Evolutionary conservation across 1,284 basidiomycete genomes (phyloP).

Genomic region (Waitea zeae): DNA sequence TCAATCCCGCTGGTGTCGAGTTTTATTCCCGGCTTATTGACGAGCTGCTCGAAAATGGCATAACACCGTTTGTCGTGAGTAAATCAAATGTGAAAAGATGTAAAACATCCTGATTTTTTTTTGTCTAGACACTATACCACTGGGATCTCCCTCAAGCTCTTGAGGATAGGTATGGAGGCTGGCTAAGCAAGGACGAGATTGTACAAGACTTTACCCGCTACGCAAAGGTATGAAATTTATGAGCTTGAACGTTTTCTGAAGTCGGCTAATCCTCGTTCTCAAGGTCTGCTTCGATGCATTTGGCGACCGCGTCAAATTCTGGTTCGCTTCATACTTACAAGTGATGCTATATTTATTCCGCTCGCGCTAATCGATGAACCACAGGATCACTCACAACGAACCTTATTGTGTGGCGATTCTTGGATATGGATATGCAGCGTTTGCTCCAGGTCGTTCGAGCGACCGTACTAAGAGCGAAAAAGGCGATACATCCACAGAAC

Average conservation of each 20-base stretch:
- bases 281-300: slow-evolving; percentile 44
- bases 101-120: not conserved
- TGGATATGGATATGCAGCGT: slow-evolving; percentile 47
- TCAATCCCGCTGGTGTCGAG: slow-evolving; percentile 49
- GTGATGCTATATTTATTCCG: too few species aligned
- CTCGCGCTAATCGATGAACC: not conserved
- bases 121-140: slow-evolving; percentile 63
- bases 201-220: slow-evolving; percentile 48
- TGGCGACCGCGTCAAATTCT: slow-evolving; percentile 62
- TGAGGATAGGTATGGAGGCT: slow-evolving; percentile 56
- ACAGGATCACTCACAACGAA: slow-evolving; percentile 55
- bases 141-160: slow-evolving; percentile 64
- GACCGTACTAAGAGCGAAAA: too few species aligned
- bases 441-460: slow-evolving; percentile 59
- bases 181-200: slow-evolving; percentile 47
- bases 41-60: slow-evolving; percentile 40
- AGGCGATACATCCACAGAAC: slow-evolving; percentile 47
- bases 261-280: too few species aligned
- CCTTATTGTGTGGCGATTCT: slow-evolving; percentile 58
- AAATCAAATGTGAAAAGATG: not conserved
- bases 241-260: too few species aligned
- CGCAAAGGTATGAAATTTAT: too few species aligned
- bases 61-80: slow-evolving; percentile 53
- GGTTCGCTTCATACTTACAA: slow-evolving; percentile 21
- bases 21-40: slow-evolving; percentile 58